A percentile compares a stretch with the other conserved stretches of the same genome.
These are phyloP conservation scores for Neofusicoccum ribis DNA, from an alignment of 2,329 filamentous ascomycete genomes.

Conservation along the genomic window DNA sequence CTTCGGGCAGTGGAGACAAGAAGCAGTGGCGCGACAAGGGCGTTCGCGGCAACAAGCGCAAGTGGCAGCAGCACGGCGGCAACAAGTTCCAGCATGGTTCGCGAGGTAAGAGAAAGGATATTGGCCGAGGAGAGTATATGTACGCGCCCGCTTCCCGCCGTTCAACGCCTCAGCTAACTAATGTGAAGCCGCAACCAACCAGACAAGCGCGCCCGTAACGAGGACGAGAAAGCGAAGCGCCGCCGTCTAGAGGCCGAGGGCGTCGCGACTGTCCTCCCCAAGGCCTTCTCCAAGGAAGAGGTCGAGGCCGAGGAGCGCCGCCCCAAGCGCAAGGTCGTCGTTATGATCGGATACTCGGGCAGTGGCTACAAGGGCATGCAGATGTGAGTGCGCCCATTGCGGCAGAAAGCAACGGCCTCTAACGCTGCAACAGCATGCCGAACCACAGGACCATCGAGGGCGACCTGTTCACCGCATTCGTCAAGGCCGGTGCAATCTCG, in stretches of 20 bases:
- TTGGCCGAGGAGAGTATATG: slow-evolving; percentile 67
- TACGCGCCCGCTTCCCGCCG: slow-evolving; percentile 42
- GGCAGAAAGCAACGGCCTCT: neutral
- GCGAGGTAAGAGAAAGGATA: slow-evolving; percentile 63
- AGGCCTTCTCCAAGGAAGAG: slow-evolving; percentile 71
- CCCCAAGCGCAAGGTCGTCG: slow-evolving; percentile 94
- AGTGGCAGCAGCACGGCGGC: slow-evolving; percentile 25
- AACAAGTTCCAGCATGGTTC: slow-evolving; percentile 26
- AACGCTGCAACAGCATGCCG: neutral
- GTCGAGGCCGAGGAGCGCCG: slow-evolving; percentile 82
- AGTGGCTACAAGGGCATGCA: slow-evolving; percentile 98
- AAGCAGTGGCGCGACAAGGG: slow-evolving; percentile 18
- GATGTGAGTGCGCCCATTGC: slow-evolving; percentile 52
- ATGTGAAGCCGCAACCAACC: slow-evolving; percentile 41
- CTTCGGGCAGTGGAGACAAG: neutral
- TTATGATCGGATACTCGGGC: slow-evolving; percentile 92
- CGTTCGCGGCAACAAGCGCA: slow-evolving; percentile 30
- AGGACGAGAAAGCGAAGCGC: slow-evolving; percentile 40
- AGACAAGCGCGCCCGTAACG: slow-evolving; percentile 50
- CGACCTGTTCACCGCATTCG: slow-evolving; percentile 89
- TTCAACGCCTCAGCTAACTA: slow-evolving; percentile 41
- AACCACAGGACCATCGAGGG: slow-evolving; percentile 86
- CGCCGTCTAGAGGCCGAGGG: slow-evolving; percentile 40
- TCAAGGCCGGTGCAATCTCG: slow-evolving; percentile 87
- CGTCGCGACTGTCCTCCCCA: slow-evolving; percentile 53